These are phyloP conservation scores for Manihot esculenta DNA, from an alignment of 441 rosid species.

Conservation along the genomic window DNA sequence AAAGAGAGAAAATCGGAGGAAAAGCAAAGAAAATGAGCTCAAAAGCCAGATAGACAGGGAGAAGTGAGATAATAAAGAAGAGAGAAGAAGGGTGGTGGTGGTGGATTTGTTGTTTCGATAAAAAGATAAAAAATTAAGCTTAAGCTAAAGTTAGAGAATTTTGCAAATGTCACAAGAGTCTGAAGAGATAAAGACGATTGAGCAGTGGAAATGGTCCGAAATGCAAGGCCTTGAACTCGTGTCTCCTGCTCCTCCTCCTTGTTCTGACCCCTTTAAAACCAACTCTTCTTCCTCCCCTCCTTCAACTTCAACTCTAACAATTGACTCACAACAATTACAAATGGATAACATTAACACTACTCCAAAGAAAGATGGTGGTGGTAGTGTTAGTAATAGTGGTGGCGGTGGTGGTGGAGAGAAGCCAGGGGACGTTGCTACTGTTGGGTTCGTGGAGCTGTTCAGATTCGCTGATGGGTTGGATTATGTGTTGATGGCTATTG, in stretches of 20 bases:
- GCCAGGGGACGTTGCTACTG: constrained; percentile 49
- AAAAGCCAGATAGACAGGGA: constrained; percentile 29
- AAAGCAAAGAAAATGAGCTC: constrained; percentile 24
- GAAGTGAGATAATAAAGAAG: constrained; percentile 33
- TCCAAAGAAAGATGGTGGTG: constrained; percentile 29
- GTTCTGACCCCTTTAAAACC: constrained; percentile 36
- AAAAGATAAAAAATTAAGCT: constrained; percentile 17
- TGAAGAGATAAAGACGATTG: constrained; percentile 64
- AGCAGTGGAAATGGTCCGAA: constrained; percentile 97
- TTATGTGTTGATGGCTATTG: constrained; percentile 91
- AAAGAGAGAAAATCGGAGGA: constrained; percentile 16
- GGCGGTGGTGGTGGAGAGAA: constrained; percentile 38
- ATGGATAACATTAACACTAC: constrained; percentile 41
- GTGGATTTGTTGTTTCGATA: constrained; percentile 31
- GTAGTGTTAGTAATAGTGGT: constrained; percentile 13
- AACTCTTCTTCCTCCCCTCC: constrained; percentile 12
- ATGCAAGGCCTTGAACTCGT: constrained; percentile 98
- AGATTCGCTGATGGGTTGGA: constrained; percentile 98
- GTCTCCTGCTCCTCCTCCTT: constrained; percentile 32
- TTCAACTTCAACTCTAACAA: constrained; percentile 24
- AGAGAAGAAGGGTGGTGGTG: background rate
- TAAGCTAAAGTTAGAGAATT: constrained; percentile 28
- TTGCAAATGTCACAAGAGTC: constrained; percentile 81
- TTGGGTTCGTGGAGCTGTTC: constrained; percentile 79
- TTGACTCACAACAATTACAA: constrained; percentile 21